Evolutionary conservation across 208 protist genomes (phyloP).

Genomic region (Leishmania turanica): DNA sequence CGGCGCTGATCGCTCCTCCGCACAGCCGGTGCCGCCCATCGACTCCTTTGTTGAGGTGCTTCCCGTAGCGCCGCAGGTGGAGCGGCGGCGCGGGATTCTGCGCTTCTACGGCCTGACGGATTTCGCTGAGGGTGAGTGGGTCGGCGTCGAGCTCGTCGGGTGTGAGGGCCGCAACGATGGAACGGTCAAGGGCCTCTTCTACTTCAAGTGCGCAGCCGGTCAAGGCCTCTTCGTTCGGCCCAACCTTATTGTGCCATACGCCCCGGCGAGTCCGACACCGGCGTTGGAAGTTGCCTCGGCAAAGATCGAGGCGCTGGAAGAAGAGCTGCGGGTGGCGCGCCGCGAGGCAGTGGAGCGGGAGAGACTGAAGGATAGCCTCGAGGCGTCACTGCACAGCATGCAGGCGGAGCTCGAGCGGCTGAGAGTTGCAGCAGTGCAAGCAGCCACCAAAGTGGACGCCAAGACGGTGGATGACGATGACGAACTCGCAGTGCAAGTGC

Average conservation of each 20-base stretch:
- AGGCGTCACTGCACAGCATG: neutral
- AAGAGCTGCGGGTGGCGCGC: constrained; percentile 3
- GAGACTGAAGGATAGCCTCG: neutral
- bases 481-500: constrained; percentile 22
- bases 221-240: constrained; percentile 68
- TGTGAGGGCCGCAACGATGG: constrained; percentile 51
- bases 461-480: constrained; percentile 5
- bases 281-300: constrained; percentile 2
- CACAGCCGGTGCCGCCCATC: constrained; percentile 12
- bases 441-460: neutral
- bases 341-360: constrained; percentile 1
- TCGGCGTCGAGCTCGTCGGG: constrained; percentile 61
- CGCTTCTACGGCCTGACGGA: constrained; percentile 57
- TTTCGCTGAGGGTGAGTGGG: constrained; percentile 63
- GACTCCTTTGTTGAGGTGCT: constrained; percentile 52
- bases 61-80: constrained; percentile 34
- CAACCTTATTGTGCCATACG: constrained; percentile 44
- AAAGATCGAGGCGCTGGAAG: constrained; percentile 3
- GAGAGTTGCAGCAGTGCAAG: neutral
- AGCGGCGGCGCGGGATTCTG: constrained; percentile 57
- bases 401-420: neutral
- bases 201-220: constrained; percentile 53
- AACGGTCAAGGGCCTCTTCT: constrained; percentile 40
- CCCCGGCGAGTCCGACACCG: neutral
- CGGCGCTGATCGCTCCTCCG: neutral